Evolutionary conservation across 768 basidiomycete species (phyloP), one percentile per base, ranked within the genome.

Genomic region (Pleurotus pulmonarius): DNA sequence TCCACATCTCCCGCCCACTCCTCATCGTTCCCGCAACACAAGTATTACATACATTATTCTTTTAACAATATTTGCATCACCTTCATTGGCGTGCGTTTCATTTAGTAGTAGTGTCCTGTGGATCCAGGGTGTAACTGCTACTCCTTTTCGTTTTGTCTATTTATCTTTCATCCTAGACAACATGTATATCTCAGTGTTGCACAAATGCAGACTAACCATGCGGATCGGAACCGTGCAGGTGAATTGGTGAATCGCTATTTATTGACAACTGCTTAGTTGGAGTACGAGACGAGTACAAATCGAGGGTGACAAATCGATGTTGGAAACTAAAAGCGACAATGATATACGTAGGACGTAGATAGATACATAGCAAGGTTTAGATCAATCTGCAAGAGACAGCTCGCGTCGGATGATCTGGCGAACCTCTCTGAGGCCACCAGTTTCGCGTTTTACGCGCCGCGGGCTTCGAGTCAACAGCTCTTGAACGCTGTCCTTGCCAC

Each of bases 331-430:
- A 44, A 44, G 6, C 11, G 41, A 44, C 11, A 22, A 44, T 7
- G 20, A 22, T 16, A 44, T 3, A 49, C 12, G 15, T 15, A 29
- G 18, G 18, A 46, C 20, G 18, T 25, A 4, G n/a, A 12, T 49
- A 26, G 25, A 49, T 24, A 49, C 40, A 25, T 13, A 41, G 51
- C 38, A 40, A 26, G 8, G 13, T 15, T 20, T 53, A 56, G 18
- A 56, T 76, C 65, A 82, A 64, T 90, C 88, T 52, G 84, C 76
- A 60, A 86, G 67, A 70, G 92, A 90, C 63, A 92, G 72, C 73
- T 92, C 91, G 60, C 79, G 75, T 63, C 89, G 79, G 65, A 93
- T 89, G 64, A 90, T 86, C 70, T 93, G 91, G 56, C 90, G 75
- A 29, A 92, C 90, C 67, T 89, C 82, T 39, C 91, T 78, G 61